These are phyloP conservation scores for Saitozyma podzolica DNA, from an alignment of 768 basidiomycete genomes.

Conservation along the genomic window DNA sequence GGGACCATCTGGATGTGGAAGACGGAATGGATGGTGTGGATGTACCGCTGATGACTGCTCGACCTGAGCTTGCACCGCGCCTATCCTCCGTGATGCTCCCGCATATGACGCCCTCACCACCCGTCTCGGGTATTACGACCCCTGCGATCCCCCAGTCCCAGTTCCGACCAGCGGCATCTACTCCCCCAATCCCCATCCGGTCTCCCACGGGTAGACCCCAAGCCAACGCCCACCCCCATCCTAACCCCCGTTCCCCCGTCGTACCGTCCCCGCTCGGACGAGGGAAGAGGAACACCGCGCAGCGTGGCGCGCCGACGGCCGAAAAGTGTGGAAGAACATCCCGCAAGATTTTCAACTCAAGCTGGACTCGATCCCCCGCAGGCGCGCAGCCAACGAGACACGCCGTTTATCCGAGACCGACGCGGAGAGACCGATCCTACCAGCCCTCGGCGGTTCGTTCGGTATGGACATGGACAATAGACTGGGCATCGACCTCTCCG, in stretches of 20 bases:
- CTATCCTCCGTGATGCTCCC: slow-evolving; percentile 1
- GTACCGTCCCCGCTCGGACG: background rate
- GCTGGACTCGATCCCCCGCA: slow-evolving; percentile 2
- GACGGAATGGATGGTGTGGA: slow-evolving; percentile 3
- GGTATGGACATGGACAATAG: background rate
- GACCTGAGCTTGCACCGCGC: slow-evolving; percentile 9
- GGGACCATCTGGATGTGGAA: background rate
- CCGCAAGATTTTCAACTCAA: slow-evolving; percentile 16
- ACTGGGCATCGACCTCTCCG: too few species aligned
- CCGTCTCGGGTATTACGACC: background rate
- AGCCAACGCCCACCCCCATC: too few species aligned
- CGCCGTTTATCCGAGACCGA: background rate
- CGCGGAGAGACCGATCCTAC: background rate
- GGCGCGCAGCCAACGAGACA: slow-evolving; percentile 1
- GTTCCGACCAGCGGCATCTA: background rate
- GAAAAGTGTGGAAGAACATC: slow-evolving; percentile 17
- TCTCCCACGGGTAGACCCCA: background rate
- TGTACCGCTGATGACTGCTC: slow-evolving; percentile 3
- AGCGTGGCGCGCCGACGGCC: slow-evolving; percentile 25
- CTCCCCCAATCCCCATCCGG: background rate
- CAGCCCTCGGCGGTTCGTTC: background rate
- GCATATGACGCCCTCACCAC: background rate
- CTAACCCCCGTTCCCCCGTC: too few species aligned
- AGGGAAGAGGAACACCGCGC: slow-evolving; percentile 22
- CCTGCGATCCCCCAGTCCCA: background rate